Base-by-base conservation (phyloP, 2,329 filamentous ascomycete genomes). In the Beauveria brongniartii region DNA sequence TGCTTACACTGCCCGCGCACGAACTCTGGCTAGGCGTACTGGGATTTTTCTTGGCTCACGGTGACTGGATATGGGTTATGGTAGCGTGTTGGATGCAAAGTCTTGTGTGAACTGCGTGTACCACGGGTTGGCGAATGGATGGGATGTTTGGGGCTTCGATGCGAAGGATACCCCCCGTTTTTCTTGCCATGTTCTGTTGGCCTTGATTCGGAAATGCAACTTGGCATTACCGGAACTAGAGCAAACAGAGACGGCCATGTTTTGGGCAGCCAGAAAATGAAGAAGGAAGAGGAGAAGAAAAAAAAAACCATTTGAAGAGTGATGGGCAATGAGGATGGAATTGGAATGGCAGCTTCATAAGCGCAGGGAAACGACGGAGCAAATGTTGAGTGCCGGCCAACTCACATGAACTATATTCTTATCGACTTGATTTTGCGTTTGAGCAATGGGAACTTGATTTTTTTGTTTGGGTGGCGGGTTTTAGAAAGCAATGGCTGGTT, bases 91-190 rank as follows among this genome's bases (percentile, higher is more conserved):
- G 20, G 18, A 40, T 12, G 51, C 46, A 26, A 24, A n/a, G 18
- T 34, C 37, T 40, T n/a, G 10, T 16, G 26, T 44, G 37, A 24
- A 20, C 20, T 43, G n/a, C 47, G 48, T 40, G n/a, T 22, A 37
- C n/a, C 10, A 46, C 14, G n/a, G 37, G 12, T 6, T 44, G 26
- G 12, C 37, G 37, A 53, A 53, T 43, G 37, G 14, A 16, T 53
- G 37, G 18, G 26, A 51, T 51, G 54, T 20, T 51, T 41, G 14
- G 55, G 20, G 26, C 24, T 71, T 73, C 69, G 70, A 73, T 67
- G 75, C 67, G 74, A 77, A 70, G 75, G 74, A 77, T 77, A 77
- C 74, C 74, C 74, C 68, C 67, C 65, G 70, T 69, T 68, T 68
- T 37, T 37, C 14, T 14, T 34, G 3, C 10, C 22, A 5, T 37